Evolutionary conservation across 176 grass and related monocot species (phyloP).

Genomic region (Avena atlantica): DNA sequence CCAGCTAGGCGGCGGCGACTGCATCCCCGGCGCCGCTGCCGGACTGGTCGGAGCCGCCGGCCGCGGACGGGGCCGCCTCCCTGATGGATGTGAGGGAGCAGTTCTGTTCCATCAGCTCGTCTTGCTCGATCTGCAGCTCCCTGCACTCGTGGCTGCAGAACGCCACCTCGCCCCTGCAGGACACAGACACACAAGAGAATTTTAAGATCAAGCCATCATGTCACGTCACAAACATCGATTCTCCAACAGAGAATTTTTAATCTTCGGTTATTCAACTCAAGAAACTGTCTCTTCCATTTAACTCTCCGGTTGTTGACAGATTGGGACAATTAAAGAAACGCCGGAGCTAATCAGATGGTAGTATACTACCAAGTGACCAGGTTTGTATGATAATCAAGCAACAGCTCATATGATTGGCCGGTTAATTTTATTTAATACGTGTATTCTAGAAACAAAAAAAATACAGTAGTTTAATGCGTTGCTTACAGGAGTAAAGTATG

Average conservation of each 20-base stretch:
- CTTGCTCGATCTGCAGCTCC: constrained; percentile 62
- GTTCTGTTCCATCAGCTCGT: constrained; percentile 62
- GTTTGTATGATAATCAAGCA: constrained; percentile 30
- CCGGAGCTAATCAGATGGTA: background rate
- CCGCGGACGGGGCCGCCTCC: constrained; percentile 35
- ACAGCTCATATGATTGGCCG: constrained; percentile 49
- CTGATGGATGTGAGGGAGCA: constrained; percentile 63
- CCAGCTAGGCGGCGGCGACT: constrained; percentile 59
- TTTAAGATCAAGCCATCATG: constrained; percentile 13
- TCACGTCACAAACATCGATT: background rate
- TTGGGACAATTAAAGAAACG: constrained; percentile 24
- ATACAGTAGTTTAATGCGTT: constrained; percentile 21
- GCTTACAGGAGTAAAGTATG: constrained; percentile 3
- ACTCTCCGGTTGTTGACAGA: background rate
- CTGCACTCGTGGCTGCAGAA: constrained; percentile 86
- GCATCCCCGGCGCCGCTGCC: constrained; percentile 56
- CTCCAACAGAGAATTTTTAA: background rate
- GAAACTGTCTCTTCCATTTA: background rate
- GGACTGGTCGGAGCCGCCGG: constrained; percentile 61
- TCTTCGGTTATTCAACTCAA: background rate
- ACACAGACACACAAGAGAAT: background rate
- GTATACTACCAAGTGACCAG: background rate
- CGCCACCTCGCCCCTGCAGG: constrained; percentile 77
- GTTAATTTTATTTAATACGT: constrained; percentile 13
- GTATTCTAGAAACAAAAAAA: no score